These are phyloP conservation scores for Pseudogymnoascus sp. DNA, from an alignment of 2,329 filamentous ascomycete species.

Conservation along the genomic window DNA sequence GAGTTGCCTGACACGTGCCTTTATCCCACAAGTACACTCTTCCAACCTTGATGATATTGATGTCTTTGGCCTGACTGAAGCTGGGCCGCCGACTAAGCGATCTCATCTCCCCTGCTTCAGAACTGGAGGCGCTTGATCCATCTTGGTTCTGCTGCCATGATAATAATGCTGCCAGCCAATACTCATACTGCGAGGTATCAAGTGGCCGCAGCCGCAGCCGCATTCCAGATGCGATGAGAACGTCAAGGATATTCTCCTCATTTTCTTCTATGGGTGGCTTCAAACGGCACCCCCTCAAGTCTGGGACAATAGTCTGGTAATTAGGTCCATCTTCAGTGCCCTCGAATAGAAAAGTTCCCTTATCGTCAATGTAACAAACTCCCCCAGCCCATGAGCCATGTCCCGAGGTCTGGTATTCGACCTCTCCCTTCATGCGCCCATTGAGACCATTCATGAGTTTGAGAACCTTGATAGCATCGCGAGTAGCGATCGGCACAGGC, in stretches of 20 bases:
- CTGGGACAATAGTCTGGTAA: slow-evolving; percentile 58
- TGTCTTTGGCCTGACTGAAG: slow-evolving; percentile 48
- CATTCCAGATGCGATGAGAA: slow-evolving; percentile 44
- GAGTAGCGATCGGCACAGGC: slow-evolving; percentile 49
- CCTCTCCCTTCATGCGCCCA: slow-evolving; percentile 69
- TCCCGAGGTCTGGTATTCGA: slow-evolving; percentile 60
- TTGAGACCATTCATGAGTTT: slow-evolving; percentile 69
- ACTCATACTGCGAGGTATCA: slow-evolving; percentile 58
- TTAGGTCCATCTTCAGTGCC: slow-evolving; percentile 56
- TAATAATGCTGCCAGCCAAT: slow-evolving; percentile 71
- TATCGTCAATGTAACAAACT: slow-evolving; percentile 70
- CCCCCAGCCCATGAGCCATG: slow-evolving; percentile 58
- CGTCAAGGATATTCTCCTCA: slow-evolving; percentile 42
- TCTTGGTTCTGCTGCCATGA: slow-evolving; percentile 60
- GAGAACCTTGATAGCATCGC: slow-evolving; percentile 63
- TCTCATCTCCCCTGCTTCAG: background rate
- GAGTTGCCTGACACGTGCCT: slow-evolving; percentile 44
- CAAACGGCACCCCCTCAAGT: slow-evolving; percentile 66
- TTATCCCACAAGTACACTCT: slow-evolving; percentile 90
- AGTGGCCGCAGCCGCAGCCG: slow-evolving; percentile 59
- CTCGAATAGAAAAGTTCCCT: slow-evolving; percentile 66
- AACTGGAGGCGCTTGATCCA: slow-evolving; percentile 3
- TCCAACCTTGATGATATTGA: slow-evolving; percentile 88
- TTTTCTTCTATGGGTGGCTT: slow-evolving; percentile 43
- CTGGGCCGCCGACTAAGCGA: slow-evolving; percentile 34